Evolutionary conservation across 306 rosid genomes (phyloP), one percentile per base, ranked within the genome.

Genomic region (Dryas alaskensis): DNA sequence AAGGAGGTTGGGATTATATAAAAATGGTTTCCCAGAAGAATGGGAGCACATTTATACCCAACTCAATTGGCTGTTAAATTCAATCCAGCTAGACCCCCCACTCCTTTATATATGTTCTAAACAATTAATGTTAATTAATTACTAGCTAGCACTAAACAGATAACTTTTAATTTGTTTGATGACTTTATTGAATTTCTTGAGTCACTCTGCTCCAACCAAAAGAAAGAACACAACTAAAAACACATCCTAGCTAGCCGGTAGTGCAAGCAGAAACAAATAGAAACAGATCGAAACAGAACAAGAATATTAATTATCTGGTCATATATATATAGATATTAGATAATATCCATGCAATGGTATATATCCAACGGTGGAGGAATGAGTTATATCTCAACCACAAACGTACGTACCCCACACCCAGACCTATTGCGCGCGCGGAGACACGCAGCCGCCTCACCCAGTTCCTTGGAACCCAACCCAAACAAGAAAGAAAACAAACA

Each of bases 381-480:
- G 14, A 19, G 22, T 22, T 22, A n/a, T 37, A 37, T 60, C 45
- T 8, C 53, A 70, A 70, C 44, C 51, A 39, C 58, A 45, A 73
- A 27, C 31, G n/a, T n/a, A n/a, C n/a, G n/a, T n/a, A n/a, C n/a
- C 37, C 65, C 76, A 51, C 70, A 27, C 37, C 37, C 37, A 27
- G 37, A 27, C 37, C 37, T 27, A 1, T 27, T 27, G 37, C 37
- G 37, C 70, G 70, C 76, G 90, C 76, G 87, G 86, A 65, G 82
- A 85, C 81, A 49, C 82, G 78, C 77, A 85, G 84, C 91, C 76
- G 86, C 60, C 51, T 22, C 80, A 70, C 85, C 87, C 69, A 65
- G 72, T 64, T 80, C 80, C 68, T 86, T 84, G 89, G 83, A 88
- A 76, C 73, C 78, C 73, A 52, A 25, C 46, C 63, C 52, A 8